Conservation (phyloP, 495 filamentous ascomycete genomes). For the Penicillium odoratum region DNA sequence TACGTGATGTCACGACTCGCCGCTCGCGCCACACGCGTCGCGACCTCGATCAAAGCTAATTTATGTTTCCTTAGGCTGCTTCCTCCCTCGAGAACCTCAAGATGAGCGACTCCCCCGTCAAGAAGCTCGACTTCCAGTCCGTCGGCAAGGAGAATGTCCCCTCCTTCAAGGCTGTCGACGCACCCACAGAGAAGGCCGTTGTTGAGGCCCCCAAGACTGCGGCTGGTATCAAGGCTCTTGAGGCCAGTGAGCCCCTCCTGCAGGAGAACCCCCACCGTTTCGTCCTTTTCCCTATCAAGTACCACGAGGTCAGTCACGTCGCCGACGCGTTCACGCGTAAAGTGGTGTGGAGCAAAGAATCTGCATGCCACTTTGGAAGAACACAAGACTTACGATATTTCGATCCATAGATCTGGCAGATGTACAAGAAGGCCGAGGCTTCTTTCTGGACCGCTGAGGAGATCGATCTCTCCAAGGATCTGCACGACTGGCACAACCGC, state of each 20-base stretch:
- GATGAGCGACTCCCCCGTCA: slow-evolving; percentile 84
- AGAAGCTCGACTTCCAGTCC: slow-evolving; percentile 78
- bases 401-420: slow-evolving; percentile 86
- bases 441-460: slow-evolving; percentile 99
- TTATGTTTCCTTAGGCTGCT: slow-evolving; percentile 60
- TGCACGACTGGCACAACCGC: slow-evolving; percentile 98
- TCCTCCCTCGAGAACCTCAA: slow-evolving; percentile 83
- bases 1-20: slow-evolving; percentile 51
- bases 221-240: slow-evolving; percentile 64
- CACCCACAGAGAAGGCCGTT: slow-evolving; percentile 48
- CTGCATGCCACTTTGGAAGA: slow-evolving; percentile 17
- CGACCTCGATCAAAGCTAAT: slow-evolving; percentile 24
- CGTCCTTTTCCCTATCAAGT: slow-evolving; percentile 98
- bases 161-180: slow-evolving; percentile 49
- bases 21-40: slow-evolving; percentile 41
- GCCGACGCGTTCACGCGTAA: slow-evolving; percentile 65
- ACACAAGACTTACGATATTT: slow-evolving; percentile 16
- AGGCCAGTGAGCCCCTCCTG: slow-evolving; percentile 85
- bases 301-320: slow-evolving; percentile 86
- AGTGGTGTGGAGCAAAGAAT: slow-evolving; percentile 44
- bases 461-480: slow-evolving; percentile 97
- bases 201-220: slow-evolving; percentile 51
- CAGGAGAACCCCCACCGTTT: slow-evolving; percentile 96
- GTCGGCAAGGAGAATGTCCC: slow-evolving; percentile 82
- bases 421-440: slow-evolving; percentile 99